A percentile compares a stretch with the other conserved stretches of the same genome.
Evolutionary conservation across 2,329 filamentous ascomycete genomes (phyloP).

Genomic region (Pseudogymnoascus sp.): DNA sequence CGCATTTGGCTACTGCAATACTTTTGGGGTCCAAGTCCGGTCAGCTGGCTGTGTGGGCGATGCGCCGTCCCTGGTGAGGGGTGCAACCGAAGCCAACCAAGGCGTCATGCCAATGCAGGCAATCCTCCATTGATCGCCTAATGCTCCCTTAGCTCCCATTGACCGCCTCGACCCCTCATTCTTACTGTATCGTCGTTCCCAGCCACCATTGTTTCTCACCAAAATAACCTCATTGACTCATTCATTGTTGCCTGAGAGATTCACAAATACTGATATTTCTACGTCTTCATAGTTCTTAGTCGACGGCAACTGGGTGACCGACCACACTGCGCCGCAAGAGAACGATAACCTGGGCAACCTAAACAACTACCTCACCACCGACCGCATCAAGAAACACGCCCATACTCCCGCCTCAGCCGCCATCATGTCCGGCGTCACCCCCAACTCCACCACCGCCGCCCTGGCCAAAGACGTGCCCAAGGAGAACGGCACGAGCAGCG

Average conservation of each 20-base stretch:
- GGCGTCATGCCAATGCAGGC: neutral
- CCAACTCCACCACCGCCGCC: conserved; percentile 62
- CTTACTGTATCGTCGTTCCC: neutral
- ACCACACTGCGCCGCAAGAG: conserved; percentile 73
- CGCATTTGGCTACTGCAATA: neutral
- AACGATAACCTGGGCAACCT: conserved; percentile 74
- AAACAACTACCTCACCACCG: conserved; percentile 82
- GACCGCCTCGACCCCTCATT: neutral
- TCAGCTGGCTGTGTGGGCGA: neutral
- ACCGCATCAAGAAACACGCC: conserved; percentile 51
- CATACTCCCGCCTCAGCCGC: conserved; percentile 35
- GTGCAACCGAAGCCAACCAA: neutral
- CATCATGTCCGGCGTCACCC: conserved; percentile 59
- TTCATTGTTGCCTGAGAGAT: neutral
- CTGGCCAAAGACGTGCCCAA: conserved; percentile 61
- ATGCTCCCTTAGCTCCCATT: neutral
- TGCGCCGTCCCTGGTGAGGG: neutral
- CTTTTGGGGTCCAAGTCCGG: neutral
- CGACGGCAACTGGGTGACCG: conserved; percentile 81
- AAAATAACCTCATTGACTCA: neutral
- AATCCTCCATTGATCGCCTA: neutral
- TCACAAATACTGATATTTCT: conserved; percentile 4
- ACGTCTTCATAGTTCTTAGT: conserved; percentile 68
- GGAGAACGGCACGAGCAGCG: conserved; percentile 40
- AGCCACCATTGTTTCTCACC: conserved; percentile 1